Evolutionary conservation across 805 yeast species (phyloP).

Genomic region (Sungouiozyma ichnusensis): DNA sequence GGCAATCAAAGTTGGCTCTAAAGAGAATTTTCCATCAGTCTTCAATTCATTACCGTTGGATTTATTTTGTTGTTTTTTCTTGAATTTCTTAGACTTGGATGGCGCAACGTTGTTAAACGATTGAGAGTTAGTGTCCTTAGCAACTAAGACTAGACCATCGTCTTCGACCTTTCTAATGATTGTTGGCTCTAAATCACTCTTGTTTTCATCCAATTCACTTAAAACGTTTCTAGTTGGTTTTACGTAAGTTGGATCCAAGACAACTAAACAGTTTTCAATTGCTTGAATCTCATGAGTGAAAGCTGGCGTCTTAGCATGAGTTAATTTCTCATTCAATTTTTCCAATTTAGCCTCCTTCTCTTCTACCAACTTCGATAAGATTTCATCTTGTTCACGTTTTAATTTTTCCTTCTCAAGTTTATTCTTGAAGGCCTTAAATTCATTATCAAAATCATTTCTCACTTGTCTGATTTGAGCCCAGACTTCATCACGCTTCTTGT

Average conservation of each 20-base stretch:
- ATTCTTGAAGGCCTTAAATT: slow-evolving; percentile 59
- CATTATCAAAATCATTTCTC: slow-evolving; percentile 65
- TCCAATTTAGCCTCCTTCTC: slow-evolving; percentile 43
- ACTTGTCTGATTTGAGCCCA: slow-evolving; percentile 57
- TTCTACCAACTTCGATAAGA: slow-evolving; percentile 35
- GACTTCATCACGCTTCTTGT: slow-evolving; percentile 57
- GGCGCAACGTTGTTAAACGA: slow-evolving; percentile 39
- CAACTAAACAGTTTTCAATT: slow-evolving; percentile 59
- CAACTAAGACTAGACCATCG: slow-evolving; percentile 40
- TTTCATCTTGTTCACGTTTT: slow-evolving; percentile 48
- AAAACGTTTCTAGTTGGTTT: slow-evolving; percentile 36
- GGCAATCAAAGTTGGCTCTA: slow-evolving; percentile 73
- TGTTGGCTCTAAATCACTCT: slow-evolving; percentile 20
- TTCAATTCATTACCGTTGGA: slow-evolving; percentile 4
- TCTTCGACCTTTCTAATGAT: slow-evolving; percentile 50
- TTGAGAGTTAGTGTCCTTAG: slow-evolving; percentile 41
- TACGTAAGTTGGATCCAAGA: slow-evolving; percentile 72
- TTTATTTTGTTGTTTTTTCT: slow-evolving; percentile 32
- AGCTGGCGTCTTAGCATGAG: slow-evolving; percentile 73
- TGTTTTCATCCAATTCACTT: slow-evolving; percentile 24
- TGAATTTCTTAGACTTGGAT: slow-evolving; percentile 40
- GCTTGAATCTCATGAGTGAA: slow-evolving; percentile 67
- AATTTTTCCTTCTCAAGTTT: slow-evolving; percentile 66
- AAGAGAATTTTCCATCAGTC: slow-evolving; percentile 41
- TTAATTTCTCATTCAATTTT: slow-evolving; percentile 59